These are phyloP conservation scores for Nannochloropsis gaditana DNA, from an alignment of 108 stramenopile genomes.

Conservation along the genomic window DNA sequence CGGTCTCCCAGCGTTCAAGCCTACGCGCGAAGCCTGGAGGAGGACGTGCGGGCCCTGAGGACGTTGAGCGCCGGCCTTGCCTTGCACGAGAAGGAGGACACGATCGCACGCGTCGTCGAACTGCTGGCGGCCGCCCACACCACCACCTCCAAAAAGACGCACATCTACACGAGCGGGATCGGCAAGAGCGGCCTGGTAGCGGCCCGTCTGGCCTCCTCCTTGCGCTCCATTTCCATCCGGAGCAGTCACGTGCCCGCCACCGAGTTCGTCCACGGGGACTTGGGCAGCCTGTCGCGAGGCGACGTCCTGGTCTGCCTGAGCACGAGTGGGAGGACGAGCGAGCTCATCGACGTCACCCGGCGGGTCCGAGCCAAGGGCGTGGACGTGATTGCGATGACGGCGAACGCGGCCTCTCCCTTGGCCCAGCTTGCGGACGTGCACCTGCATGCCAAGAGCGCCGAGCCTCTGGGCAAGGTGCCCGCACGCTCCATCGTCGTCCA, in stretches of 20 bases:
- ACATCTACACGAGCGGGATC: constrained; percentile 9
- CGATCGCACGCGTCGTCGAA: not conserved
- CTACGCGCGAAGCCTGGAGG: not conserved
- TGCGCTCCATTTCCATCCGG: constrained; percentile 17
- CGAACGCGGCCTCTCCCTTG: not conserved
- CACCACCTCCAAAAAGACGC: not conserved
- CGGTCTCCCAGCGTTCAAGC: not conserved
- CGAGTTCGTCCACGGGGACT: not conserved
- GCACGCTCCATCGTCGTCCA: not conserved
- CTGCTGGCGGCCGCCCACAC: not conserved
- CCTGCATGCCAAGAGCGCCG: not conserved
- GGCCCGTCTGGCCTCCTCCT: not conserved
- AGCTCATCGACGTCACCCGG: constrained; percentile 4
- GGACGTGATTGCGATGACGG: not conserved
- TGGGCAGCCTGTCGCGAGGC: not conserved
- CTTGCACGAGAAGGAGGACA: constrained; percentile 17
- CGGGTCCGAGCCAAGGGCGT: not conserved
- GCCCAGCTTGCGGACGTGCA: not conserved
- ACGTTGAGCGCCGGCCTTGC: not conserved
- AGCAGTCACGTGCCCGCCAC: not conserved
- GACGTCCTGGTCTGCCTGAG: constrained; percentile 11
- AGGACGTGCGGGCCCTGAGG: not conserved
- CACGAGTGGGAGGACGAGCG: not conserved
- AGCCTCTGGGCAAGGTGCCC: not conserved
- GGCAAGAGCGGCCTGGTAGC: constrained; percentile 16